Evolutionary conservation across 805 yeast species (phyloP).

Genomic region (Saccharomycopsis sp.): DNA sequence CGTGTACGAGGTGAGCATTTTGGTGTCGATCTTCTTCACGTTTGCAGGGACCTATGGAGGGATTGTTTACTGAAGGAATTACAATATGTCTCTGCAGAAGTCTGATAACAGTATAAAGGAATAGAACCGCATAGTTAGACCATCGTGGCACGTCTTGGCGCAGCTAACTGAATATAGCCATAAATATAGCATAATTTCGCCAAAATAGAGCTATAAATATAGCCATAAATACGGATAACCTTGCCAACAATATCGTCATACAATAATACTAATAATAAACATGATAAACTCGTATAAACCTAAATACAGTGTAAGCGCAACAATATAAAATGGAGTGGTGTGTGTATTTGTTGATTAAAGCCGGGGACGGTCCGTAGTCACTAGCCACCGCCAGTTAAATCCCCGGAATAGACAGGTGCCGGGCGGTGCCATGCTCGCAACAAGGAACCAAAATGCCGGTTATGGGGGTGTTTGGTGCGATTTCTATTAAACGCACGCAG

Average conservation of each 20-base stretch:
- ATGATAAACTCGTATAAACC: no score
- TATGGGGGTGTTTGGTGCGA: background rate
- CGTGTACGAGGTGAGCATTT: slow-evolving; percentile 15
- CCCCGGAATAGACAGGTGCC: background rate
- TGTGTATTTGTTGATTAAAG: background rate
- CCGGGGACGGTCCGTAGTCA: no score
- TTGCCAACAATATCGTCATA: background rate
- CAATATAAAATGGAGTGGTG: background rate
- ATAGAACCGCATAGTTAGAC: background rate
- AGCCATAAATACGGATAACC: background rate
- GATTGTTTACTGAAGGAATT: slow-evolving; percentile 8
- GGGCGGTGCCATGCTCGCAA: background rate
- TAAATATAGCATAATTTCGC: no score
- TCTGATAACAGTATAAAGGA: background rate
- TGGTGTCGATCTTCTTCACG: slow-evolving; percentile 14
- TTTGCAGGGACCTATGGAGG: slow-evolving; percentile 20
- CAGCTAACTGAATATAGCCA: background rate
- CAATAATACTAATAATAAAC: background rate
- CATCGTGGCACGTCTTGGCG: background rate
- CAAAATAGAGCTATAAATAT: no score
- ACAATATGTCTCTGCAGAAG: background rate
- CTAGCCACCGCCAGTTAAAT: no score
- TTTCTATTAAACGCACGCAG: background rate
- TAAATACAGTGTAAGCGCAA: no score
- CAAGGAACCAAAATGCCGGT: background rate